Conservation (phyloP, 2,329 filamentous ascomycete species). For the Claviceps lovelessii region DNA sequence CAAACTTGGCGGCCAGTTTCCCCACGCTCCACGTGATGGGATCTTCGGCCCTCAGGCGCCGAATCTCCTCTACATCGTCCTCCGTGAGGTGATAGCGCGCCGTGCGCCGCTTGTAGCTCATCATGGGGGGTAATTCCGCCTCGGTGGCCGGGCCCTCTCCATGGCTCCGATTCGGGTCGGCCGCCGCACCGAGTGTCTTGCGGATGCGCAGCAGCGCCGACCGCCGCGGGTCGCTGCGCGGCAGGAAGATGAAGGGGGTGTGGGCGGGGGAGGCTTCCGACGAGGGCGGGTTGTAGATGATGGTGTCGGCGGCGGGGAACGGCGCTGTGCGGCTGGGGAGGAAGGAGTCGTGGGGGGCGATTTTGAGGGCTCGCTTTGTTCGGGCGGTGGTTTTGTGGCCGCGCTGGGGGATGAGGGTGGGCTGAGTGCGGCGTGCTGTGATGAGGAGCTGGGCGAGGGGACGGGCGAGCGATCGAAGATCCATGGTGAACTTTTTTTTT, state of each 20-base stretch:
- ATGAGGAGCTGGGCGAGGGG: slow-evolving; percentile 21
- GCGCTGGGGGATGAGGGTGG: slow-evolving; percentile 16
- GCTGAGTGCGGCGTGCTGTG: slow-evolving; percentile 9
- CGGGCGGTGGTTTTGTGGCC: slow-evolving; percentile 38
- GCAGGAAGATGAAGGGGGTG: slow-evolving; percentile 54
- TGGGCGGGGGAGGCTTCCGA: slow-evolving; percentile 43
- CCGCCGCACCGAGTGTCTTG: slow-evolving; percentile 15
- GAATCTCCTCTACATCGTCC: slow-evolving; percentile 46
- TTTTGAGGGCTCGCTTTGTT: slow-evolving; percentile 43
- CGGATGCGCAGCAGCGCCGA: slow-evolving; percentile 33
- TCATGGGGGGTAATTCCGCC: slow-evolving; percentile 20
- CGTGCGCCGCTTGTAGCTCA: slow-evolving; percentile 21
- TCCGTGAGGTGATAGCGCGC: slow-evolving; percentile 37
- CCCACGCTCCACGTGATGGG: slow-evolving; percentile 41
- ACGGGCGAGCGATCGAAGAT: slow-evolving; percentile 21
- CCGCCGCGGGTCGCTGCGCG: slow-evolving; percentile 39
- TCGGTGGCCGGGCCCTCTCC: slow-evolving; percentile 6
- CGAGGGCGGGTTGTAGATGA: slow-evolving; percentile 45
- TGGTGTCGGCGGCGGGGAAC: slow-evolving; percentile 21
- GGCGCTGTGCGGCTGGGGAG: slow-evolving; percentile 23
- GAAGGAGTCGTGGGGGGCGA: slow-evolving; percentile 48
- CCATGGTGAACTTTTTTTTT: slow-evolving; percentile 15
- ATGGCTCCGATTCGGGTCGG: slow-evolving; percentile 1
- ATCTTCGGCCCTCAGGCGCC: slow-evolving; percentile 36
- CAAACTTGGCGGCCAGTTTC: slow-evolving; percentile 38